A percentile compares a stretch with the other conserved stretches of the same genome.
Evolutionary conservation across 345 rosid species (phyloP).

Genomic region (Balakata baccata): DNA sequence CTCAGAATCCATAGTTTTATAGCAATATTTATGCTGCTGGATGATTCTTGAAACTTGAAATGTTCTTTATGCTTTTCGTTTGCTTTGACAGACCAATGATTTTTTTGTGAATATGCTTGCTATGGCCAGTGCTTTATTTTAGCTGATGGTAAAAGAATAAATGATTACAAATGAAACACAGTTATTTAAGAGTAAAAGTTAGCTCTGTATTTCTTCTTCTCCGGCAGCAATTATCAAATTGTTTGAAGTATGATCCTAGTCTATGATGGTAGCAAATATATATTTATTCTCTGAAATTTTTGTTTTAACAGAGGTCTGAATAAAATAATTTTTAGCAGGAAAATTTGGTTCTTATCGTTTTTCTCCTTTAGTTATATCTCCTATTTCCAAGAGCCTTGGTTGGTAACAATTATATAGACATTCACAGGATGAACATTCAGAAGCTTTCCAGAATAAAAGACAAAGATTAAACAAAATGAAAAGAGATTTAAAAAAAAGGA

Average conservation of each 20-base stretch:
- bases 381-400: not conserved
- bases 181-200: not conserved
- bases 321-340: not conserved
- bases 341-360: not conserved
- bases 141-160: not conserved
- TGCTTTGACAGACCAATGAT: too few relatives aligned
- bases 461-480: not conserved
- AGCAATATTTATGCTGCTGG: too few relatives aligned
- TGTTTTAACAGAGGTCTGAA: not conserved
- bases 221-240: not conserved
- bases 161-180: not conserved
- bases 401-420: not conserved
- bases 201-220: not conserved
- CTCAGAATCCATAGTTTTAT: too few relatives aligned
- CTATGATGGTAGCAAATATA: not conserved
- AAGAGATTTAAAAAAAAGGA: not conserved
- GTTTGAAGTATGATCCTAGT: not conserved
- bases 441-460: not conserved
- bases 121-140: not conserved
- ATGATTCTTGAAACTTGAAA: too few relatives aligned
- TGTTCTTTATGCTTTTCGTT: too few relatives aligned
- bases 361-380: not conserved
- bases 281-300: not conserved
- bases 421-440: not conserved
- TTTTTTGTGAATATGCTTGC: not conserved